These are phyloP conservation scores for Penicillium olsonii DNA, from an alignment of 2,329 filamentous ascomycete genomes.

Conservation along the genomic window DNA sequence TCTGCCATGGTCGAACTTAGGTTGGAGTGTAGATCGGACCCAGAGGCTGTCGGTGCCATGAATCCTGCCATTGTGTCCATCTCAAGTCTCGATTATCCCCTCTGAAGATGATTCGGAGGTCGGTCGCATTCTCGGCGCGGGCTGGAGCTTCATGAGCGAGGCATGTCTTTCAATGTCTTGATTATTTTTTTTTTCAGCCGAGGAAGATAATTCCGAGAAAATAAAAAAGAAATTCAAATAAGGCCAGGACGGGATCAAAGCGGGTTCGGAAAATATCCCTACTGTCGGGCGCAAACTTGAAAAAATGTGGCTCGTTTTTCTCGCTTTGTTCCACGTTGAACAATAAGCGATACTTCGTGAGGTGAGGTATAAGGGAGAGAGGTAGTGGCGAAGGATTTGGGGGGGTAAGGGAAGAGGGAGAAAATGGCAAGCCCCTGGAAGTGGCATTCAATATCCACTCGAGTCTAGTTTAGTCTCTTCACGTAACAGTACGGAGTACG, in stretches of 20 bases:
- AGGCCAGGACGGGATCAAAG: conserved; percentile 16
- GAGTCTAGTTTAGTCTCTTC: conserved; percentile 22
- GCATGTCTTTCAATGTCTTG: conserved; percentile 13
- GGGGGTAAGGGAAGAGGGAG: conserved; percentile 7
- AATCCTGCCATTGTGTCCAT: conserved; percentile 38
- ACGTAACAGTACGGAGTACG: conserved; percentile 14
- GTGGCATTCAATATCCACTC: conserved; percentile 28
- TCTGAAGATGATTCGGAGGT: conserved; percentile 18
- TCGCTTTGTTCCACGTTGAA: conserved; percentile 5
- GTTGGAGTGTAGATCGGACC: conserved; percentile 37
- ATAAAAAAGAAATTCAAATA: conserved; percentile 5
- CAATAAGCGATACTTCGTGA: conserved; percentile 9
- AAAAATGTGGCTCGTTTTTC: conserved; percentile 5
- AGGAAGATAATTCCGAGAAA: conserved; percentile 4
- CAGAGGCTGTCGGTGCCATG: conserved; percentile 28
- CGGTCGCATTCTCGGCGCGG: conserved; percentile 31
- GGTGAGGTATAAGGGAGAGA: conserved; percentile 10
- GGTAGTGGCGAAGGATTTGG: conserved; percentile 7
- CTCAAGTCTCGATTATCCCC: conserved; percentile 21
- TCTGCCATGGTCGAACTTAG: conserved; percentile 35
- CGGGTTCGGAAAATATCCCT: conserved; percentile 23
- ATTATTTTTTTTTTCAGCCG: neutral
- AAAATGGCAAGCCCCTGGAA: conserved; percentile 24
- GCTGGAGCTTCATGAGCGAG: conserved; percentile 21
- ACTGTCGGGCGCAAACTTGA: conserved; percentile 15